Base-by-base conservation (phyloP, 176 grass and related monocot species). In the Otatea glauca region DNA sequence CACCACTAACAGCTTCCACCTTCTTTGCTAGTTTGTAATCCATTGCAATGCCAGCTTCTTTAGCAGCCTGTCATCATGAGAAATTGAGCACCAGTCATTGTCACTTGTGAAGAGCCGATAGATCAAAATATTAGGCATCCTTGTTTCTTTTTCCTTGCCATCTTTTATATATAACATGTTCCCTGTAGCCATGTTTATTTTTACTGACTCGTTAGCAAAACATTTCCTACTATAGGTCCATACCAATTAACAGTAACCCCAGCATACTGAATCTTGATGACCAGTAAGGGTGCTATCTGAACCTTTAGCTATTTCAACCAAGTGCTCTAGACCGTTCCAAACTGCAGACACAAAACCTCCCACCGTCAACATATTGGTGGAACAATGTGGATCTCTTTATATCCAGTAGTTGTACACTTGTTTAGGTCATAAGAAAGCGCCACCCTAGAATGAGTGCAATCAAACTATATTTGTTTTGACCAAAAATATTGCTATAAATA, bases 21-120 rank as follows among this genome's bases (percentile, higher is more conserved):
- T 54, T 85, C 87, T 97, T 97, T 62, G 85, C 84, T 32, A 97
- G 87, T 63, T 68, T 83, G 62, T 97, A 97, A 27, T 87, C 81
- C 4, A 49, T 56, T 64, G 54, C 89, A 72, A 97, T 77, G 27
- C 79, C 88, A 17, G 79, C 83, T 63, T 88, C 91, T 86, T 90
- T 94, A 15, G 95, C 95, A 86, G 80, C 92, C 95, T 97, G 88
- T 4, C 29, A 84, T 60, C 38, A 42, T 68, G 20, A 21, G 51
- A 74, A 78, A 50, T 68, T 17, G 29, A 78, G 48, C 20, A 41
- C 54, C 55, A 81, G 34, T 25, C 54, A 24, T 67, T 75, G 18
- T 14, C 48, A 53, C 42, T 65, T 2, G 2, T 34, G 6, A 17
- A 79, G 16, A 63, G 10, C 7, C 0, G 16, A 83, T 50, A 18